Evolutionary conservation across 2,329 filamentous ascomycete species (phyloP).

Genomic region (Trichoderma koningii): DNA sequence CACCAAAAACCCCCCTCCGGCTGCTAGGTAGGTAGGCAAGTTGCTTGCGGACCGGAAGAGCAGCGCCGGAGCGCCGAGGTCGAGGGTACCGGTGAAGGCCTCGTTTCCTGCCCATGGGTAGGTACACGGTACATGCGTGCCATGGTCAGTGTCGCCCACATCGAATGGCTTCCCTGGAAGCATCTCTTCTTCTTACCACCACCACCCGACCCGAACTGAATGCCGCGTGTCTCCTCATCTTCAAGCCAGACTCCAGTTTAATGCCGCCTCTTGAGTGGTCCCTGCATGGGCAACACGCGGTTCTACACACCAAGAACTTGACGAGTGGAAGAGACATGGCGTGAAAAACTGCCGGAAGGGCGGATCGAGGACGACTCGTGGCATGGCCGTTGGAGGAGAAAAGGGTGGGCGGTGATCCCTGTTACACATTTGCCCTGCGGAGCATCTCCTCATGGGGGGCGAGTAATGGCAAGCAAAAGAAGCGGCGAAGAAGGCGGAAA

Average conservation of each 20-base stretch:
- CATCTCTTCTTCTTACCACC: background rate
- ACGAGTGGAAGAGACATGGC: constrained; percentile 9
- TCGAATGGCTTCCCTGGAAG: background rate
- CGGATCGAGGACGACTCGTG: constrained; percentile 23
- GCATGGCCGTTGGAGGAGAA: constrained; percentile 5
- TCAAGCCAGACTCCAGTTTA: constrained; percentile 1
- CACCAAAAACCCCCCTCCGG: no score
- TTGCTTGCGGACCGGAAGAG: background rate
- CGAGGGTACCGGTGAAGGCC: background rate
- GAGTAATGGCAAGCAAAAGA: background rate
- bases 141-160: background rate
- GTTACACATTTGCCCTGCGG: background rate
- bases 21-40: no score
- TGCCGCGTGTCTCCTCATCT: constrained; percentile 18
- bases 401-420: constrained; percentile 6
- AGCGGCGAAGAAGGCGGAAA: background rate
- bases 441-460: background rate
- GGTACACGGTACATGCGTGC: background rate
- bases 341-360: constrained; percentile 2
- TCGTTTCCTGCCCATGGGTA: background rate
- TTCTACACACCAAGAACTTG: background rate
- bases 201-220: constrained; percentile 19
- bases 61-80: background rate
- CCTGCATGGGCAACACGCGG: constrained; percentile 22
- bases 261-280: constrained; percentile 4